Conservation (phyloP, 305 asterid genomes). For the Fraxinus floribunda region DNA sequence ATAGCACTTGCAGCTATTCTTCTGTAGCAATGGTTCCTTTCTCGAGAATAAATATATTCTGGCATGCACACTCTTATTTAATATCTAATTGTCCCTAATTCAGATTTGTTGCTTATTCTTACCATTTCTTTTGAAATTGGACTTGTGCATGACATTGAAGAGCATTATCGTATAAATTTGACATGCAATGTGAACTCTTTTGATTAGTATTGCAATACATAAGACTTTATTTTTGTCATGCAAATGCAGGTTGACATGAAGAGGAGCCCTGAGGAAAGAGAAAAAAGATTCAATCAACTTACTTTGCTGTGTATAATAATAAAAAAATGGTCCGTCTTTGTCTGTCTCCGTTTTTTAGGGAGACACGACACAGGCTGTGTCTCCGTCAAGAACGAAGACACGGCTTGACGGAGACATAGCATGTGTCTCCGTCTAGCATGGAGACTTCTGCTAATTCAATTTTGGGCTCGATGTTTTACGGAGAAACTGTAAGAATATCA, state of each 20-base stretch:
- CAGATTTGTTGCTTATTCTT: not conserved
- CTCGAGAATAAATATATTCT: not conserved
- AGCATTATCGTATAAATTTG: not conserved
- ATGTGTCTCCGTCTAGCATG: too few species aligned
- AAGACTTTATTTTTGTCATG: slow-evolving; percentile 3
- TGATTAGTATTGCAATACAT: not conserved
- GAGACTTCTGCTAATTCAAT: slow-evolving; percentile 1
- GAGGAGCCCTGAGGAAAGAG: slow-evolving; percentile 69
- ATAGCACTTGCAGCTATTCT: not conserved
- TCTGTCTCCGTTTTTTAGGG: too few species aligned
- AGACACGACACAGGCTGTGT: too few species aligned
- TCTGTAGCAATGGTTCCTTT: not conserved
- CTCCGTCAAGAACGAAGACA: too few species aligned
- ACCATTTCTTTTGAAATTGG: not conserved
- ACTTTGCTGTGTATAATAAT: too few species aligned
- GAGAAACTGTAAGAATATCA: slow-evolving; percentile 56
- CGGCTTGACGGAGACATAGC: too few species aligned
- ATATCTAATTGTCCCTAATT: not conserved
- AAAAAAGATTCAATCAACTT: slow-evolving; percentile 72
- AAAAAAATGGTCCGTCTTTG: too few species aligned
- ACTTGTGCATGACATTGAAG: not conserved
- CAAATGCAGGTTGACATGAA: slow-evolving; percentile 71
- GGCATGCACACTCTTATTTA: not conserved
- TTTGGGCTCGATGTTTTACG: slow-evolving; percentile 50
- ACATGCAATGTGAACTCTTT: not conserved